Conservation (phyloP, 2,329 filamentous ascomycete genomes). For the Curvularia hawaiiensis region DNA sequence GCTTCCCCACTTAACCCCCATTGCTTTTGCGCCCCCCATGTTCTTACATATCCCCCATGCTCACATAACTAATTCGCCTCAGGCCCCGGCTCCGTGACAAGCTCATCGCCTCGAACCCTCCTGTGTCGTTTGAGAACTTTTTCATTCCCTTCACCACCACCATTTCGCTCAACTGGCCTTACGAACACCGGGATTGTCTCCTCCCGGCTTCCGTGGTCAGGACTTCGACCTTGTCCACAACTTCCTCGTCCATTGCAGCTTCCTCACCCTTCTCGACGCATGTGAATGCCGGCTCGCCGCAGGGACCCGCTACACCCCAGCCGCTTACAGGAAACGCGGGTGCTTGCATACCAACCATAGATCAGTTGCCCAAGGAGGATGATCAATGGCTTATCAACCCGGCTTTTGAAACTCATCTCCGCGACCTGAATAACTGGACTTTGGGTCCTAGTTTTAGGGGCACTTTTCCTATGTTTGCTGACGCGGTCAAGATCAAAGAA, state of each 20-base stretch:
- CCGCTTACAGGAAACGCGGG: conserved; percentile 25
- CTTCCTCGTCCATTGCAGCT: conserved; percentile 31
- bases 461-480: conserved; percentile 63
- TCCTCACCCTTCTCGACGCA: conserved; percentile 39
- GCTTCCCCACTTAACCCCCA: not conserved
- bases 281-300: conserved; percentile 37
- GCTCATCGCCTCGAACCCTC: conserved; percentile 59
- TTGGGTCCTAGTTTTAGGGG: conserved; percentile 71
- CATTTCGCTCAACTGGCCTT: conserved; percentile 82
- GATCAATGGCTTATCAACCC: conserved; percentile 82
- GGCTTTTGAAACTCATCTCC: conserved; percentile 80
- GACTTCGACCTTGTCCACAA: conserved; percentile 27
- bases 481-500: conserved; percentile 42
- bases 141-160: conserved; percentile 82
- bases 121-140: conserved; percentile 77
- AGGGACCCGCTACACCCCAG: conserved; percentile 31
- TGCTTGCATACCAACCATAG: conserved; percentile 15
- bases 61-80: conserved; percentile 18
- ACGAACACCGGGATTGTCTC: conserved; percentile 73
- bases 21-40: not conserved
- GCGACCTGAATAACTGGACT: conserved; percentile 80
- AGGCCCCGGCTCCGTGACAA: conserved; percentile 73
- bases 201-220: conserved; percentile 51
- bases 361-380: conserved; percentile 32
- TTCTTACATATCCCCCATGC: not conserved